Evolutionary conservation across 176 grass and related monocot genomes (phyloP).

Genomic region (Rhynchospora breviuscula): DNA sequence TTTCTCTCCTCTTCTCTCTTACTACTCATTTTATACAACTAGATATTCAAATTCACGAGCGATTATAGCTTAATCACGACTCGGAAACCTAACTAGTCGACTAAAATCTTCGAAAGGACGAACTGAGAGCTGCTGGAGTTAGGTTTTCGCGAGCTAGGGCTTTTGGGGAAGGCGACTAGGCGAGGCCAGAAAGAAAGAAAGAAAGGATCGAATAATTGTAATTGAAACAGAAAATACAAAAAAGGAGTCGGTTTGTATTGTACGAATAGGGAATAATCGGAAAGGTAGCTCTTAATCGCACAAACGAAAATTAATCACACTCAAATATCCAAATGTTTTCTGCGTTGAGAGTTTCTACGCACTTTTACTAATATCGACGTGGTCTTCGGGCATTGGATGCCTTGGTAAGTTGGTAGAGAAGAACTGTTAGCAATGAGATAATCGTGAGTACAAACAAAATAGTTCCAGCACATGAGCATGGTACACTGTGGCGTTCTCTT

Average conservation of each 20-base stretch:
- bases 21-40: slow-evolving; percentile 52
- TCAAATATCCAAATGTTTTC: background rate
- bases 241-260: slow-evolving; percentile 45
- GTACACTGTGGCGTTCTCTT: background rate
- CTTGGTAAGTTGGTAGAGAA: background rate
- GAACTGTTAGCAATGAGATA: background rate
- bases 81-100: slow-evolving; percentile 30
- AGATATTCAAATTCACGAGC: background rate
- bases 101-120: background rate
- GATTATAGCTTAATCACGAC: slow-evolving; percentile 2
- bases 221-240: slow-evolving; percentile 34
- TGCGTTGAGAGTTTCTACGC: background rate
- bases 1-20: slow-evolving; percentile 89
- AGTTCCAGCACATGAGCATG: background rate
- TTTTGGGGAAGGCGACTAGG: slow-evolving; percentile 29
- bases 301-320: background rate
- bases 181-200: background rate
- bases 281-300: slow-evolving; percentile 13
- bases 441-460: background rate
- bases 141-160: slow-evolving; percentile 46
- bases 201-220: slow-evolving; percentile 11
- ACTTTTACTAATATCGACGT: background rate
- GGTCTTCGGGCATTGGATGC: background rate
- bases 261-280: slow-evolving; percentile 25
- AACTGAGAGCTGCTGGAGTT: slow-evolving; percentile 20